Evolutionary conservation across 192 early-diverging fungal species (phyloP).

Genomic region (Phlyctochytrium arcticum): DNA sequence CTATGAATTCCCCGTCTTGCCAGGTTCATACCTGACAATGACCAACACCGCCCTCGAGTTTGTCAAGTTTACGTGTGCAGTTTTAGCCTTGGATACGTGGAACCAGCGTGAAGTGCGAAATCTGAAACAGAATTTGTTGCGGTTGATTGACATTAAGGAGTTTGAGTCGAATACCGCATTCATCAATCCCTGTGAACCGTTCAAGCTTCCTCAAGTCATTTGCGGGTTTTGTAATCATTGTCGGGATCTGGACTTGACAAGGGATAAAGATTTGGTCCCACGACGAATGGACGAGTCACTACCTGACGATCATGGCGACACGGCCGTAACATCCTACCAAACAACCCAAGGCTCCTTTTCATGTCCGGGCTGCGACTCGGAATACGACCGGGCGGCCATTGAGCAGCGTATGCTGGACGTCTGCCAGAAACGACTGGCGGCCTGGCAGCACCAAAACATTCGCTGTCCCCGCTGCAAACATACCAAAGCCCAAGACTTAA

Average conservation of each 20-base stretch:
- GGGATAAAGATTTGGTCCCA: conserved; percentile 68
- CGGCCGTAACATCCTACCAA: too few species aligned
- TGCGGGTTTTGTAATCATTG: conserved; percentile 85
- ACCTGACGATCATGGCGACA: not conserved
- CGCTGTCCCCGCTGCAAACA: conserved; percentile 74
- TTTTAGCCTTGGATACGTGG: conserved; percentile 68
- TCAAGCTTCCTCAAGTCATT: conserved; percentile 74
- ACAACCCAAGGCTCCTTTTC: conserved; percentile 52
- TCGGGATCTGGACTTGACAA: conserved; percentile 87
- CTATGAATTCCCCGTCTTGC: conserved; percentile 62
- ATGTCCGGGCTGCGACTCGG: conserved; percentile 71
- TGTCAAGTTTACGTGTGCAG: conserved; percentile 69
- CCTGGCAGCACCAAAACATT: conserved; percentile 88
- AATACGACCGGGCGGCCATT: conserved; percentile 74
- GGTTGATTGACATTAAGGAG: conserved; percentile 68
- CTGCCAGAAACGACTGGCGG: conserved; percentile 57
- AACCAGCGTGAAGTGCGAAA: conserved; percentile 76
- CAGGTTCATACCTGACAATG: conserved; percentile 65
- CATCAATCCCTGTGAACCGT: conserved; percentile 75
- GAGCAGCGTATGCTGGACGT: conserved; percentile 81
- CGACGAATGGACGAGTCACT: conserved; percentile 30
- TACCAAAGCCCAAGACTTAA: conserved; percentile 77
- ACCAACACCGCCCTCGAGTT: conserved; percentile 79
- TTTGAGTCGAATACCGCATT: conserved; percentile 77
- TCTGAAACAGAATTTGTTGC: conserved; percentile 75